A percentile compares a stretch with the other conserved stretches of the same genome.
Evolutionary conservation across 2,329 filamentous ascomycete genomes (phyloP).

Genomic region (Ascochyta lentis): DNA sequence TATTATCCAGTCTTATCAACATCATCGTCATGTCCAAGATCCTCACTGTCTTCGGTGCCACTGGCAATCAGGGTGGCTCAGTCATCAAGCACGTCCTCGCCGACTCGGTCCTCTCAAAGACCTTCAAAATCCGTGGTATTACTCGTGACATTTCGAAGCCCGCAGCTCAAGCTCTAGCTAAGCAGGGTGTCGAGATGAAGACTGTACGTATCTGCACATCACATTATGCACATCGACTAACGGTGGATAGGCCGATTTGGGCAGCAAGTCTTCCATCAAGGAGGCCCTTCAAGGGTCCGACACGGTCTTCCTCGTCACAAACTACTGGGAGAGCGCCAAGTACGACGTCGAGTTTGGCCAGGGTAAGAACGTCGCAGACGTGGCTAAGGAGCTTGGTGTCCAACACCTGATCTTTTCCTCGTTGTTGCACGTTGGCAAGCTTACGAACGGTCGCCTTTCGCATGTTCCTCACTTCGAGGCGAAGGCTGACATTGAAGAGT

Average conservation of each 20-base stretch:
- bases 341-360: conserved; percentile 25
- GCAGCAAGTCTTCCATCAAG: conserved; percentile 49
- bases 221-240: conserved; percentile 21
- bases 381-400: conserved; percentile 23
- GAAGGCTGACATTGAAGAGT: conserved; percentile 62
- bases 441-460: conserved; percentile 42
- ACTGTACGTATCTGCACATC: conserved; percentile 12
- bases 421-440: conserved; percentile 25
- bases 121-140: conserved; percentile 59
- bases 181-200: conserved; percentile 30
- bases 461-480: conserved; percentile 60
- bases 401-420: conserved; percentile 33
- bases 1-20: background rate
- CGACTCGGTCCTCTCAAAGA: conserved; percentile 53
- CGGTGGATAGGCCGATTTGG: conserved; percentile 52
- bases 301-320: conserved; percentile 59
- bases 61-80: conserved; percentile 60
- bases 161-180: conserved; percentile 24
- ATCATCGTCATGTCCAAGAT: conserved; percentile 31
- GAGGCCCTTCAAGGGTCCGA: conserved; percentile 54
- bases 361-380: conserved; percentile 31
- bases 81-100: conserved; percentile 56
- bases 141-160: conserved; percentile 52
- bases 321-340: conserved; percentile 25
- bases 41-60: conserved; percentile 58